Percentiles rank a stretch among this genome's conserved stretches.
Conservation (phyloP, 2,329 filamentous ascomycete genomes). For the Amphichorda felina region DNA sequence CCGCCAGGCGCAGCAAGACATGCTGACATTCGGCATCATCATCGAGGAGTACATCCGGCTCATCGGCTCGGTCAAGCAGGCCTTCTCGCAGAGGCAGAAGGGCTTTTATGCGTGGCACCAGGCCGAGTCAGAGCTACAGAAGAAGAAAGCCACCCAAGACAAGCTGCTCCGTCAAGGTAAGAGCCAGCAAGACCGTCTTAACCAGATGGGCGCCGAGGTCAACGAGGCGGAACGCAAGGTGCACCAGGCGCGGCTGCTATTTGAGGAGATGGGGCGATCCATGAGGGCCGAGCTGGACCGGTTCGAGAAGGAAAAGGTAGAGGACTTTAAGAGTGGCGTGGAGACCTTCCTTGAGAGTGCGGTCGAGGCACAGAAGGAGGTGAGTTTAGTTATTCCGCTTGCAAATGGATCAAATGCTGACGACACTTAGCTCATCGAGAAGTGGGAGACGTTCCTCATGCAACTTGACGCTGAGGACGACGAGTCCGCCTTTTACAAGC, state of each 20-base stretch:
- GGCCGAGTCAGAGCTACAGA: conserved; percentile 81
- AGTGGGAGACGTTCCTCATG: conserved; percentile 97
- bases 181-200: conserved; percentile 89
- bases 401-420: background rate
- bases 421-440: conserved; percentile 50
- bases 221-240: conserved; percentile 90
- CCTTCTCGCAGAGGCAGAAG: conserved; percentile 87
- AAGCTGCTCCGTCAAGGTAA: conserved; percentile 92
- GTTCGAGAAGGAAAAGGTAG: conserved; percentile 95
- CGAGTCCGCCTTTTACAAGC: conserved; percentile 54
- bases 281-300: conserved; percentile 87
- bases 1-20: conserved; percentile 91
- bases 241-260: conserved; percentile 77
- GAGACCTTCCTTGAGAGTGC: conserved; percentile 96
- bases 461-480: conserved; percentile 92
- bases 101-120: conserved; percentile 90
- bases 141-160: conserved; percentile 80
- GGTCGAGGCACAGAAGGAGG: conserved; percentile 97
- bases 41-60: conserved; percentile 97
- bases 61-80: conserved; percentile 88
- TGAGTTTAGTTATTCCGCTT: conserved; percentile 26
- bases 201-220: conserved; percentile 85
- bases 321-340: conserved; percentile 96
- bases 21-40: conserved; percentile 91
- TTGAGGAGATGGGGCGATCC: conserved; percentile 93